These are phyloP conservation scores for Stagonosporopsis chrysanthemi DNA, from an alignment of 2,329 filamentous ascomycete species.

Conservation along the genomic window DNA sequence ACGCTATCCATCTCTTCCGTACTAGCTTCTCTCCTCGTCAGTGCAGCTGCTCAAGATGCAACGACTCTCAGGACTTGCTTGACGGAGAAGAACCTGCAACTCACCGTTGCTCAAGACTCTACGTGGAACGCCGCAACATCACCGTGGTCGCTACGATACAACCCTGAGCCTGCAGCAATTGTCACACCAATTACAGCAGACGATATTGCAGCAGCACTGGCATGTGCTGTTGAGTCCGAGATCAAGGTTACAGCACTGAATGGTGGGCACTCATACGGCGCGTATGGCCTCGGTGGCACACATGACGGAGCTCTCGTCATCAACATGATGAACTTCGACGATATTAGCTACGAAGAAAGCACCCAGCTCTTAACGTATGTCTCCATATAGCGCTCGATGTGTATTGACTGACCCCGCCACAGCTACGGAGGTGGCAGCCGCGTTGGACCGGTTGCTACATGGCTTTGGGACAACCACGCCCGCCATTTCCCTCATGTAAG, in stretches of 20 bases:
- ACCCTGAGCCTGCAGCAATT: conserved; percentile 25
- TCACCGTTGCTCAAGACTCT: not conserved
- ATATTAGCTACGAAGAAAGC: conserved; percentile 17
- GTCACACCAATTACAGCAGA: conserved; percentile 14
- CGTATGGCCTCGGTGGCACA: conserved; percentile 24
- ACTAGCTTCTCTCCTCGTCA: not conserved
- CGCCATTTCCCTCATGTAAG: conserved; percentile 30
- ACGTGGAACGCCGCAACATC: conserved; percentile 21
- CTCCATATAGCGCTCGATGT: too few species aligned
- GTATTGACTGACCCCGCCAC: not conserved
- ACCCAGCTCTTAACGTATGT: conserved; percentile 17
- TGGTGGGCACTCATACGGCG: conserved; percentile 26
- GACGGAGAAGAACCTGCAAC: not conserved
- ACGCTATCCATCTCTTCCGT: not conserved
- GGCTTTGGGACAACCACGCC: conserved; percentile 27
- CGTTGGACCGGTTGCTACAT: conserved; percentile 25
- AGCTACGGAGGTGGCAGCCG: conserved; percentile 27
- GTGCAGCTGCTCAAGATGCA: conserved; percentile 2
- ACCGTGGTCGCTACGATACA: conserved; percentile 24
- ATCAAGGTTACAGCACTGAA: conserved; percentile 24
- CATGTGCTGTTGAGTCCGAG: conserved; percentile 22
- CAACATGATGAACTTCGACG: conserved; percentile 24
- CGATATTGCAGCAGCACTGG: conserved; percentile 21
- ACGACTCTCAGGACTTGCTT: not conserved
- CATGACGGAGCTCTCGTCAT: conserved; percentile 23